These are phyloP conservation scores for Liquidambar formosana DNA, from an alignment of 164 flowering plant species.

Conservation along the genomic window DNA sequence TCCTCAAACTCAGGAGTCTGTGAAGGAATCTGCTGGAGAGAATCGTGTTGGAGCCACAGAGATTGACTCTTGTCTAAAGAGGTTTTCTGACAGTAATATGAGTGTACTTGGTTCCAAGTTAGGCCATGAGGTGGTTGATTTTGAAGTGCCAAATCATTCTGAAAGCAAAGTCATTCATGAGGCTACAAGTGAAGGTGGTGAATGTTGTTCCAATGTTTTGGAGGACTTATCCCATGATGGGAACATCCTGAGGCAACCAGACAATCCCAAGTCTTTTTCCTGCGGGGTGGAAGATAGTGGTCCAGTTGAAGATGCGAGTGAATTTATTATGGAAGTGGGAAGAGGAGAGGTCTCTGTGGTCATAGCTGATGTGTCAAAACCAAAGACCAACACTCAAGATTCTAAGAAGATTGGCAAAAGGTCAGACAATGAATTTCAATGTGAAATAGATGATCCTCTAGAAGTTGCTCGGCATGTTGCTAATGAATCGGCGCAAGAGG, in stretches of 20 bases:
- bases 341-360: background rate
- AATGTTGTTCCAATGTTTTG: background rate
- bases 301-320: background rate
- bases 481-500: background rate
- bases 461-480: background rate
- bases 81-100: background rate
- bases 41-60: background rate
- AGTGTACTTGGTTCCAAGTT: background rate
- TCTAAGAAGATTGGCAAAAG: background rate
- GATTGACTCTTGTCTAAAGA: background rate
- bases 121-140: no score
- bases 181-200: background rate
- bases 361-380: background rate
- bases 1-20: background rate
- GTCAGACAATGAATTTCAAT: background rate
- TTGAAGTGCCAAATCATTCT: background rate
- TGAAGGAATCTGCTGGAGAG: background rate
- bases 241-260: background rate
- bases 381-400: background rate
- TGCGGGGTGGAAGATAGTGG: background rate
- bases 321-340: background rate
- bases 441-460: background rate
- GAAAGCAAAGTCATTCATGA: background rate
- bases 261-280: background rate
- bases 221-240: background rate